Evolutionary conservation across 202 grass and related monocot species (phyloP).

Genomic region (Musa balbisiana): DNA sequence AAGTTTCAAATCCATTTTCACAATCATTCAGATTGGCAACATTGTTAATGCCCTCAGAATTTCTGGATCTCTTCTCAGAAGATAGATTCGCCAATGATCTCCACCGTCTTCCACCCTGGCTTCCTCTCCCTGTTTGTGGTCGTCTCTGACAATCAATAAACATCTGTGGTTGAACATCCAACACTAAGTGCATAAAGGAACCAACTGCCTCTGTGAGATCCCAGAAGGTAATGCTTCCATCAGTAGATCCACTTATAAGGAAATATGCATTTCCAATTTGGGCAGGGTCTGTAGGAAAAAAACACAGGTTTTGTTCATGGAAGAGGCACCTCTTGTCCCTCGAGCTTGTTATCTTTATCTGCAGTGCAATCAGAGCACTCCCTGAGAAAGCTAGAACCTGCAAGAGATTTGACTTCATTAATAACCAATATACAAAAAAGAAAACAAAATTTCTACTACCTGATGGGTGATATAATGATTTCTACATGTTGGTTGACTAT

Average conservation of each 20-base stretch:
- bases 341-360: constrained; percentile 25
- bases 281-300: constrained; percentile 37
- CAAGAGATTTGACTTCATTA: not conserved
- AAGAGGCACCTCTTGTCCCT: too few species aligned
- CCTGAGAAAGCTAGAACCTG: not conserved
- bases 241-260: constrained; percentile 62
- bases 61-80: constrained; percentile 28
- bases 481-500: not conserved
- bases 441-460: not conserved
- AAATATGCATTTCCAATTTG: constrained; percentile 45
- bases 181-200: constrained; percentile 61
- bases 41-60: constrained; percentile 4
- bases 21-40: not conserved
- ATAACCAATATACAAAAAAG: not conserved
- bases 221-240: constrained; percentile 91
- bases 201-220: constrained; percentile 61
- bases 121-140: constrained; percentile 84
- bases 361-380: not conserved
- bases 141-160: constrained; percentile 58
- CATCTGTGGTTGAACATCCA: constrained; percentile 59
- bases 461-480: not conserved
- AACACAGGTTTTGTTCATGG: too few species aligned
- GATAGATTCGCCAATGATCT: constrained; percentile 44
- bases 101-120: constrained; percentile 66
- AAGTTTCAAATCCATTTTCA: constrained; percentile 23